Conservation (phyloP, 345 rosid species). For the Gossypium turneri region DNA sequence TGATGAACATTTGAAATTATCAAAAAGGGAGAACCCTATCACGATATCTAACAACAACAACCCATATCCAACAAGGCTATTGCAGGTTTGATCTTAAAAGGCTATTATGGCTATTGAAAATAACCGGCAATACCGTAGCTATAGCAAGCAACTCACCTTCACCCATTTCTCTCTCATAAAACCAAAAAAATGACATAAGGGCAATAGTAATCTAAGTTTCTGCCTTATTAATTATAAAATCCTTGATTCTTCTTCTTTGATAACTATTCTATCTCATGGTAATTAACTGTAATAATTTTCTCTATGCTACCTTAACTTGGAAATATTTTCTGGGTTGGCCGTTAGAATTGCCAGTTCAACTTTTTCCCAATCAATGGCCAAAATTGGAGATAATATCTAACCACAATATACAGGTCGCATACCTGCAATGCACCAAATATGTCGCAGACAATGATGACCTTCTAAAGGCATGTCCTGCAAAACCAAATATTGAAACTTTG, state of each 20-base stretch:
- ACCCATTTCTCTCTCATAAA: not conserved
- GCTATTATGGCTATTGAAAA: not conserved
- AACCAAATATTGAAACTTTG: not conserved
- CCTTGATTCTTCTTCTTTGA: not conserved
- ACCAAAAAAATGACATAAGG: not conserved
- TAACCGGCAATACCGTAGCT: not conserved
- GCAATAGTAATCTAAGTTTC: not conserved
- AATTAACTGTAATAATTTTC: not conserved
- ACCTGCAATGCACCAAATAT: not conserved
- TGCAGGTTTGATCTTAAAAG: not conserved
- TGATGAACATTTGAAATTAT: not conserved
- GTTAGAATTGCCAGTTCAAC: not conserved
- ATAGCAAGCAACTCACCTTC: not conserved
- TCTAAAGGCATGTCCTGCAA: not conserved
- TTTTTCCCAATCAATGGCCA: not conserved
- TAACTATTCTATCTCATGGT: not conserved
- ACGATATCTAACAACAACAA: not conserved
- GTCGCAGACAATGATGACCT: not conserved
- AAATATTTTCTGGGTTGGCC: not conserved
- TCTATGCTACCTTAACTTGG: not conserved
- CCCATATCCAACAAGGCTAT: not conserved
- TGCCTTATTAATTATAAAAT: not conserved
- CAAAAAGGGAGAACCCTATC: not conserved
- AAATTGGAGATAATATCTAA: not conserved
- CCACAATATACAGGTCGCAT: not conserved